Evolutionary conservation across 2,329 filamentous ascomycete species (phyloP), one percentile per base, ranked within the genome.

Genomic region (Gaeumannomyces tritici): DNA sequence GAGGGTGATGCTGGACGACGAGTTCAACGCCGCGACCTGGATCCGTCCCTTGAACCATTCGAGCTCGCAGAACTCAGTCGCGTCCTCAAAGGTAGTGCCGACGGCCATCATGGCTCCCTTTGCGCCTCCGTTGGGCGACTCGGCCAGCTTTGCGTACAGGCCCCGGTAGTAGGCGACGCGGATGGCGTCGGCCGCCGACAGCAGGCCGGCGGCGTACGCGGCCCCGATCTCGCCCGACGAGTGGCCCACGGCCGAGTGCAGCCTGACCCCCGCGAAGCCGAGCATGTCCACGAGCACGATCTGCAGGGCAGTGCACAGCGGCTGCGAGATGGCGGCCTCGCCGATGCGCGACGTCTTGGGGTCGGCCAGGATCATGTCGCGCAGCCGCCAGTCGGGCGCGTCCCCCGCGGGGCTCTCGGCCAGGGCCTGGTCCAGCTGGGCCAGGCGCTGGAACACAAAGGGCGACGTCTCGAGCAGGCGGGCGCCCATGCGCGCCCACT

Each of bases 401-500:
- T 33, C 31, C 2, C n/a, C 24, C 1, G 33, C 56, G 5, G 31
- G 31, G 31, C 31, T 33, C 31, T 33, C 31, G 31, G 31, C 31
- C 31, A 33, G 31, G 31, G 31, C 31, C 31, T 33, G 31, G 51
- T 75, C 69, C 64, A 79, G 66, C 2, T 65, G 18, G 27, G 33
- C 24, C 61, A 77, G 62, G 35, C 69, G 74, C 24, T 64, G 64
- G 63, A 75, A 73, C 13, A 73, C 73, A 21, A 70, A 70, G 56
- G 73, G 68, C 8, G 77, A 70, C 31, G 76, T 2, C 78, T 77
- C 62, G 80, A 77, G 8, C 78, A 77, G 0, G 76, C 79, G 67
- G 79, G 79, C 29, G 76, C 74, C 61, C 67, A 69, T 65, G 29
- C 31, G 18, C 1, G 65, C 51, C 67, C 67, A 69, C 61, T 70